Evolutionary conservation across 495 filamentous ascomycete species (phyloP).

Genomic region (Penicillium flavigenum): DNA sequence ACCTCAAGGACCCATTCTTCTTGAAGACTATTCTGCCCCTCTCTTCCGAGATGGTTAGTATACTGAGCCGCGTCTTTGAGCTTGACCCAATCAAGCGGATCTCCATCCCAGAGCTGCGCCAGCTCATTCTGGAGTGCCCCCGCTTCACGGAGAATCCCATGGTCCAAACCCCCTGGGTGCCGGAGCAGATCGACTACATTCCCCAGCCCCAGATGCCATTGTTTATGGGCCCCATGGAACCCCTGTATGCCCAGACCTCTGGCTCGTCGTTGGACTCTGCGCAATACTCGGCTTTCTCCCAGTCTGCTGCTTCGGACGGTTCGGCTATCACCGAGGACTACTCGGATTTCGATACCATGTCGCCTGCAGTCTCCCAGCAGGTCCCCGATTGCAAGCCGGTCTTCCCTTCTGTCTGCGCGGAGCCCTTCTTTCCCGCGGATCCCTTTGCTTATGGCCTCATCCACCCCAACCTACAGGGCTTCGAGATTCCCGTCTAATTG

Average conservation of each 20-base stretch:
- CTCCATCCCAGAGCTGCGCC: slow-evolving; percentile 76
- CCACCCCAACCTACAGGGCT: slow-evolving; percentile 31
- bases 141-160: slow-evolving; percentile 61
- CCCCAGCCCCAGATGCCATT: slow-evolving; percentile 31
- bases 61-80: slow-evolving; percentile 87
- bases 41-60: slow-evolving; percentile 84
- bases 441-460: slow-evolving; percentile 21
- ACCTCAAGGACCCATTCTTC: slow-evolving; percentile 80
- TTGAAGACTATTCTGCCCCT: slow-evolving; percentile 90
- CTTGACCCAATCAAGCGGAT: slow-evolving; percentile 83
- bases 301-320: slow-evolving; percentile 44
- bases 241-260: slow-evolving; percentile 41
- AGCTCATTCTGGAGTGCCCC: slow-evolving; percentile 72
- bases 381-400: slow-evolving; percentile 38
- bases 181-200: slow-evolving; percentile 32
- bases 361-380: slow-evolving; percentile 36
- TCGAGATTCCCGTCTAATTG: slow-evolving; percentile 3
- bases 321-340: slow-evolving; percentile 47
- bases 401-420: slow-evolving; percentile 31
- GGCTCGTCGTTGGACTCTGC: slow-evolving; percentile 43
- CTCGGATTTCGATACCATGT: slow-evolving; percentile 43
- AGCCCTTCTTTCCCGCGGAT: slow-evolving; percentile 30
- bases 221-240: slow-evolving; percentile 32
- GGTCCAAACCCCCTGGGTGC: slow-evolving; percentile 31
- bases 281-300: slow-evolving; percentile 43